Base-by-base conservation (phyloP, 1,284 basidiomycete species). In the Abortiporus biennis region DNA sequence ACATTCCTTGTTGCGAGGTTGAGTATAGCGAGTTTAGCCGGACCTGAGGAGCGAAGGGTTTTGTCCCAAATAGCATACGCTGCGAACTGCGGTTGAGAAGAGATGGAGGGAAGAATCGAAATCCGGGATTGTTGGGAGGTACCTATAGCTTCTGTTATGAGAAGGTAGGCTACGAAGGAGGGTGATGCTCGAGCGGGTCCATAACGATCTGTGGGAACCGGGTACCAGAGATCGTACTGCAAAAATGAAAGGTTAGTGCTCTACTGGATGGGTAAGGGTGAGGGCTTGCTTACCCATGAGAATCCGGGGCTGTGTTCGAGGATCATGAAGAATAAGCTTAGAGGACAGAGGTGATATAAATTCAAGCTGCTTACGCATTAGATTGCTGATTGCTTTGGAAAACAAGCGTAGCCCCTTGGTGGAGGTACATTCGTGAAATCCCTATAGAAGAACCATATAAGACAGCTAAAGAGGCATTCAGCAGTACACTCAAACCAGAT, bases 221-320 rank as follows among this genome's bases (percentile, higher is more conserved):
- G 64, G 48, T 65, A 65, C 59, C 63, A 64, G 12, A 63, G 54
- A 42, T 66, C 62, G 45, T 66, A 66, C 63, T 61, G 44, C n/a
- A 2, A 19, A 32, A 27, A 34, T 40, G 36, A 44, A n/a, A n/a
- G 19, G 34, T 41, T 13, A 40, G 37, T 36, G 20, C 27, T 29
- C 27, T 44, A 35, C 21, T 31, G 20, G 11, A 32, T 38, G 4
- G 38, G 9, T 25, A 20, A 13, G 22, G 30, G 29, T n/a, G 19
- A 29, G 25, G 41, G 13, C 19, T 27, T 13, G 31, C 50, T 13
- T 48, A 55, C 61, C 61, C 61, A 63, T n/a, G 59, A 61, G 49
- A 58, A 63, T 9, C 62, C 62, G 1, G 58, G 56, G 22, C 56
- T 60, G 19, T n/a, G 43, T 30, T 22, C 19, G 24, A 31, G 20